These are phyloP conservation scores for Tylopilus plumbeoviolaceoides DNA, from an alignment of 768 basidiomycete genomes.

Conservation along the genomic window DNA sequence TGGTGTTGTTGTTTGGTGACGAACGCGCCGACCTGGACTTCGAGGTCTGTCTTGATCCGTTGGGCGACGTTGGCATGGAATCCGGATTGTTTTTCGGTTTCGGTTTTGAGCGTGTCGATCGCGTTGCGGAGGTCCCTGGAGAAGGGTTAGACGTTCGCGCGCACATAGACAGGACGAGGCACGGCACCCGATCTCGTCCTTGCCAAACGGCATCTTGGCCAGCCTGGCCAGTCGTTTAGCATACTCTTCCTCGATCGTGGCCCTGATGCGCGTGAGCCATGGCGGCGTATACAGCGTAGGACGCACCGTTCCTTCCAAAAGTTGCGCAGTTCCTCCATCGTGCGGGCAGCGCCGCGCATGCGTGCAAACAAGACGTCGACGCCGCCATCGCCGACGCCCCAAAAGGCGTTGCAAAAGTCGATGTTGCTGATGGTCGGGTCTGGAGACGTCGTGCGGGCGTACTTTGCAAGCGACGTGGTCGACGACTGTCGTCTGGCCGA, in stretches of 20 bases:
- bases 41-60: conserved; percentile 73
- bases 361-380: conserved; percentile 89
- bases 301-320: conserved; percentile 95
- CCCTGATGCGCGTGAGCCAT: conserved; percentile 40
- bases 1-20: conserved; percentile 63
- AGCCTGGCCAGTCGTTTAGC: conserved; percentile 80
- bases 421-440: conserved; percentile 45
- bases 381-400: conserved; percentile 83
- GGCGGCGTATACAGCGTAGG: neutral
- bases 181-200: conserved; percentile 86
- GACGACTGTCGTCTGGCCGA: conserved; percentile 76
- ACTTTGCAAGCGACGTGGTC: conserved; percentile 74
- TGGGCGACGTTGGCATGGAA: conserved; percentile 71
- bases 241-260: conserved; percentile 92
- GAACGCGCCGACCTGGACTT: conserved; percentile 59
- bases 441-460: conserved; percentile 51
- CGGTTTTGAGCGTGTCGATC: conserved; percentile 71
- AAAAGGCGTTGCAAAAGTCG: conserved; percentile 97
- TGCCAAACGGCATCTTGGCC: conserved; percentile 70
- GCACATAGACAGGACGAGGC: neutral
- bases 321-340: conserved; percentile 80
- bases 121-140: conserved; percentile 76
- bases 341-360: conserved; percentile 80
- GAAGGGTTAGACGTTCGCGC: conserved; percentile 1
- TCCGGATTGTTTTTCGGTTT: conserved; percentile 79